Conservation (phyloP, 140 eudicot species). For the Cichorium intybus region DNA sequence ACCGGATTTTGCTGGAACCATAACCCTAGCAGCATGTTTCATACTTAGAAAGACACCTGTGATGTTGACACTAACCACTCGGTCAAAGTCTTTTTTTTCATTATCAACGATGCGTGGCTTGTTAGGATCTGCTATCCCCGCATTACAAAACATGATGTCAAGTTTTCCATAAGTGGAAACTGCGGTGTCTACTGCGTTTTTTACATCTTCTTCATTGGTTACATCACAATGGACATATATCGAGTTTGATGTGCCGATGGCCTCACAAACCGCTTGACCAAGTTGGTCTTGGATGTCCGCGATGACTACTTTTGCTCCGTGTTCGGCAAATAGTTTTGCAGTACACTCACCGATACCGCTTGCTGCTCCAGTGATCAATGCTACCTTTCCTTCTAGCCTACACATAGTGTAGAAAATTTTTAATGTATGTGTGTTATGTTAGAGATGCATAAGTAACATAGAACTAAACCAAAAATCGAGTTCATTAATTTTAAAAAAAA, state of each 20-base stretch:
- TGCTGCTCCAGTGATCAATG: neutral
- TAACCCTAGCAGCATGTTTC: constrained; percentile 19
- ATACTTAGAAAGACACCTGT: constrained; percentile 15
- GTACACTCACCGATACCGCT: neutral
- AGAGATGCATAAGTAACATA: neutral
- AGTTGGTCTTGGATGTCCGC: neutral
- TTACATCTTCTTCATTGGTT: neutral
- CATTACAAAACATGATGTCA: constrained; percentile 12
- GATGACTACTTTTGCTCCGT: neutral
- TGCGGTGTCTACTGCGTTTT: neutral
- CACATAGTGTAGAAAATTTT: neutral
- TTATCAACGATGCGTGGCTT: constrained; percentile 7
- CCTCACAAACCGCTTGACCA: neutral
- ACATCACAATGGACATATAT: neutral
- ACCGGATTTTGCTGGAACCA: neutral
- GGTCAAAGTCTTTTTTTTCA: neutral
- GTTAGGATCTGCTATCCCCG: neutral
- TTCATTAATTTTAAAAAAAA: too few species aligned
- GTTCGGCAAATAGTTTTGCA: neutral
- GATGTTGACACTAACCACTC: constrained; percentile 7
- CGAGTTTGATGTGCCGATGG: neutral
- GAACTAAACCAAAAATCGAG: neutral
- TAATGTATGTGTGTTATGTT: neutral
- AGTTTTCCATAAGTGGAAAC: neutral
- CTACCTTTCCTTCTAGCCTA: neutral